Evolutionary conservation across 805 yeast genomes (phyloP), one percentile per base, ranked within the genome.

Genomic region (Cyberlindnera sargentensis): DNA sequence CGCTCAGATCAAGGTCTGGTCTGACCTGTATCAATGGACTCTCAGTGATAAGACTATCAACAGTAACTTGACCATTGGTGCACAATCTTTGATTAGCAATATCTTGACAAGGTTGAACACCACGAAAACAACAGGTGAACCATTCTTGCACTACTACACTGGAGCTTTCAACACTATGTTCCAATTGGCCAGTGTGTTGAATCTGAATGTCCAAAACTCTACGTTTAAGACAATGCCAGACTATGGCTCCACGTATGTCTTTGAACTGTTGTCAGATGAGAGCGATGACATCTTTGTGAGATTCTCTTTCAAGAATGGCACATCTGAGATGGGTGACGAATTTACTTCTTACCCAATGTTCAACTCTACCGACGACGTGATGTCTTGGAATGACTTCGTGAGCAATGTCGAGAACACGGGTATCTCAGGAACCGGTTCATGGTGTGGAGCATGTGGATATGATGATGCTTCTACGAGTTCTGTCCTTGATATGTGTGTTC

Each of bases 251-350:
- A 61, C 72, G 4, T 56, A 64, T 35, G 74, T 70, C n/a, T 71
- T 68, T 56, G 78, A 73, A 42, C 55, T 73, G 29, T 50, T 68
- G 31, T 25, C 29, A 4, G 58, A 64, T 44, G 29, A 43, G 4
- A 34, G 36, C 7, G 49, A 55, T 24, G 53, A 56, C 10, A 41
- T 49, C 8, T 67, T 48, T 44, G 74, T 73, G 23, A 67, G 69
- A 51, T 71, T 72, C 54, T 67, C 72, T 7, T 65, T 69, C 63
- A 65, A 64, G 44, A 73, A 73, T 47, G 77, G 77, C 39, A 70
- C 76, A 10, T 56, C 60, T 41, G 62, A 62, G 34, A 46, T 57
- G 23, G 48, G 45, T 4, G 42, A 48, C 33, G 66, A 52, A 39
- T 53, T 71, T 20, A 52, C 47, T 6, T 47, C 64, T 4, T 68